Evolutionary conservation across 2,329 filamentous ascomycete genomes (phyloP), one percentile per base, ranked within the genome.

Genomic region (Fusarium kyushuense): DNA sequence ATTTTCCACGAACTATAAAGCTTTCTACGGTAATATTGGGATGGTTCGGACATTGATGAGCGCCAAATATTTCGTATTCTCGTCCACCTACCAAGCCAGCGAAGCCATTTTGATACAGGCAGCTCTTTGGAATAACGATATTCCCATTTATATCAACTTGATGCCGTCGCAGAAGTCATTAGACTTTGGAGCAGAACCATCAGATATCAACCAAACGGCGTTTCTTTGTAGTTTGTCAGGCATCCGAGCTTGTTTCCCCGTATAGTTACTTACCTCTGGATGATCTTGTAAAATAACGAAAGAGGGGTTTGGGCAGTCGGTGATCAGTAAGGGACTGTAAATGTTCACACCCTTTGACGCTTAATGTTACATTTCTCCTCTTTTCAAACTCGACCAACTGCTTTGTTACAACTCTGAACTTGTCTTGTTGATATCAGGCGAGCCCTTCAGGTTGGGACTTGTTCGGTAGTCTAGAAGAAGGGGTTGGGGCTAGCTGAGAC

Each of bases 351-450:
- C 29, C 32, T 52, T 36, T 16, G n/a, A 29, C 35, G 21, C 38
- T 42, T 32, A 41, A 67, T 46, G 65, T 67, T 67, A 67, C 65
- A 60, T 67, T 65, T 60, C 64, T 68, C 65, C 59, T 65, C 65
- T 52, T 52, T 64, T 65, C n/a, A 30, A 35, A 27, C 30, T 27
- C 27, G 25, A 36, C 23, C 32, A 30, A 43, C 36, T 64, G 43
- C 51, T 58, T 58, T 58, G 59, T 47, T 64, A 46, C 63, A 53
- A 47, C 29, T 63, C 38, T 43, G 56, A 19, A 40, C 43, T 40
- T 58, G 36, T 45, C 23, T 35, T 30, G 27, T 33, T 63, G 32
- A 45, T 45, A 51, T 63, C 56, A 61, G 58, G 56, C 46, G 58
- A 51, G 25, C 42, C 45, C 38, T 45, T 33, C 25, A 21, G 12